Evolutionary conservation across 306 rosid species (phyloP), one percentile per base, ranked within the genome.

Genomic region (Prinsepia uniflora): DNA sequence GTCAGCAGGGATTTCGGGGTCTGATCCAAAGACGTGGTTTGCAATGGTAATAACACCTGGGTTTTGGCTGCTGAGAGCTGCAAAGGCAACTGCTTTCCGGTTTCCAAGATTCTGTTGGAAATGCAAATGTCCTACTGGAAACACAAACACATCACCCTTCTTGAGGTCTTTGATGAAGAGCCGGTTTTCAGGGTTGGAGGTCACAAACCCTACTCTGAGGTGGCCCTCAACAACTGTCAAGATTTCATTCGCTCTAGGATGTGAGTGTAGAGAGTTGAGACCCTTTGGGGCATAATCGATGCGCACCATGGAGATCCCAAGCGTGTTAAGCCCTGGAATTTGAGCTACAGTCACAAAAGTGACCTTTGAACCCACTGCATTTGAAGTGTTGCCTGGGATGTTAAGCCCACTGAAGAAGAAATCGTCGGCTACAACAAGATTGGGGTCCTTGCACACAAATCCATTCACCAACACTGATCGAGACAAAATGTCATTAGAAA

Each of bases 1-100:
- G n/a, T 65, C 67, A 11, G 45, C 71, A 6, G 56, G 41, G 17
- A 75, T 70, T 24, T 60, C 70, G 0, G 80, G 77, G 9, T 57
- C 68, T 13, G 84, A 75, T 20, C 84, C 84, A 8, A 80, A 80
- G 42, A 80, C 78, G 3, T 72, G 72, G 36, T 73, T 65, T 1
- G 63, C 66, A 22, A 80, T 61, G 8, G 72, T 60, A 41, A 72
- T 68, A 6, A 80, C 80, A 0, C 84, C 80, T 2, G 84, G 78
- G 45, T 72, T 80, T 68, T 80, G 84, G 75, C 84, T 80, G 54
- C 71, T 75, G 20, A 80, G 78, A 11, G 77, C 80, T 17, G 80
- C 78, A 6, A 80, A 12, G 42, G 84, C 84, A 22, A 67, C 77
- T 0, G 78, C 81, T 3, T 52, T 63, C 0, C 78, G 68, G 6